These are phyloP conservation scores for Leccinum barrowsii DNA, from an alignment of 768 basidiomycete genomes.

Conservation along the genomic window DNA sequence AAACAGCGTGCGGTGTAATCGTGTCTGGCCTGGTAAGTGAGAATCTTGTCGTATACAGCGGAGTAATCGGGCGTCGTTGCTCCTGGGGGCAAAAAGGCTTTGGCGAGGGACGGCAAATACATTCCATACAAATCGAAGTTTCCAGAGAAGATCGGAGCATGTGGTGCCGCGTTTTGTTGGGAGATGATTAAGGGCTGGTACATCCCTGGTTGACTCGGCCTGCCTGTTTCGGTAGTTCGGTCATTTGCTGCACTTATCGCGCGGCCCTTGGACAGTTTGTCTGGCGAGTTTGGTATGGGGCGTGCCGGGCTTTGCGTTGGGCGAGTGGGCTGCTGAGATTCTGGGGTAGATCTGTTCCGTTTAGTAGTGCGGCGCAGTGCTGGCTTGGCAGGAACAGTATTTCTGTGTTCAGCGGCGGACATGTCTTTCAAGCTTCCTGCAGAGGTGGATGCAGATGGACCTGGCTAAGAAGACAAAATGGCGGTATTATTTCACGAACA, in stretches of 20 bases:
- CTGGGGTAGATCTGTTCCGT: conserved; percentile 12
- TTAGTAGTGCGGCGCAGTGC: conserved; percentile 17
- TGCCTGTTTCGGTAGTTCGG: background rate
- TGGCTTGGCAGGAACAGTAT: background rate
- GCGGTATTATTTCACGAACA: background rate
- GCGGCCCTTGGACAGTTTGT: conserved; percentile 8
- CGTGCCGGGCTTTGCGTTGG: conserved; percentile 4
- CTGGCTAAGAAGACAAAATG: conserved; percentile 1
- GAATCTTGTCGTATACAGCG: conserved; percentile 34
- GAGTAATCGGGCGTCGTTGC: conserved; percentile 27
- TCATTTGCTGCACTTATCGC: background rate
- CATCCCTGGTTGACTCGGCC: background rate
- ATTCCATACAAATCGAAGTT: conserved; percentile 41
- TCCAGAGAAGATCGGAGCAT: conserved; percentile 25
- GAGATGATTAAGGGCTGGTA: conserved; percentile 7
- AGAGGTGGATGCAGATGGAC: conserved; percentile 16
- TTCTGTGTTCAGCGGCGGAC: background rate
- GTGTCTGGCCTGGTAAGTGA: conserved; percentile 36
- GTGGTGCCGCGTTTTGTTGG: conserved; percentile 6
- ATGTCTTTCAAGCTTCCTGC: conserved; percentile 22
- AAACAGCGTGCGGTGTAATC: conserved; percentile 35
- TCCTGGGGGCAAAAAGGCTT: conserved; percentile 30
- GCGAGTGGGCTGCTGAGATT: conserved; percentile 8
- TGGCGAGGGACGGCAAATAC: conserved; percentile 35
- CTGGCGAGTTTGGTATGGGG: conserved; percentile 3